phyloP scores from a whole-genome alignment of 73 alveolate genomes.

The Uronychia binucleata region DNA sequence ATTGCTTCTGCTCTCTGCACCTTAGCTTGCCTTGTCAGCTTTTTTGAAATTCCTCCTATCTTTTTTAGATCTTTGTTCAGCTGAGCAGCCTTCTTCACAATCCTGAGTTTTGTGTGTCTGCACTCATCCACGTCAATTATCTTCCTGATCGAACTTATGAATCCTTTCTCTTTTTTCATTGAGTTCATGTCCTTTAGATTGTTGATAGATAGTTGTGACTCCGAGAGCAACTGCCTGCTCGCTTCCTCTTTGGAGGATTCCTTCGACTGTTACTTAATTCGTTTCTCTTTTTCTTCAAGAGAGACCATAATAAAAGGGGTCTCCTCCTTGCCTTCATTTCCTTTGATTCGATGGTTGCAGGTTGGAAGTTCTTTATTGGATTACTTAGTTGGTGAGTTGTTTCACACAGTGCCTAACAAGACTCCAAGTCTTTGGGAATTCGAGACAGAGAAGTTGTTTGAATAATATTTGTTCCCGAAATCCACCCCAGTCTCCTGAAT shows the following conservation, averaged over 20 bases:
- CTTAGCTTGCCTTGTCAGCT: neutral
- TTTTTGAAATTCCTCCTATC: neutral
- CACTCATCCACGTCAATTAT: neutral
- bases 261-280: neutral
- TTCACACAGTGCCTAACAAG: neutral
- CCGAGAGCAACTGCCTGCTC: too few relatives aligned
- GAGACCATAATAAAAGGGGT: neutral
- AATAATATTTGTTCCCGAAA: neutral
- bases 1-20: neutral
- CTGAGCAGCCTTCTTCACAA: neutral
- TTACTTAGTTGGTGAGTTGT: too few relatives aligned
- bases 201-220: too few relatives aligned
- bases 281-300: neutral
- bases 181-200: neutral
- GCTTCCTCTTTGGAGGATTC: neutral
- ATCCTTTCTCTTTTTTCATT: neutral
- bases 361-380: too few relatives aligned
- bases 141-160: neutral
- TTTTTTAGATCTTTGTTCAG: neutral
- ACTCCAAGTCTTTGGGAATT: neutral
- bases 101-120: neutral
- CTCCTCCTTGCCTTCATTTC: neutral
- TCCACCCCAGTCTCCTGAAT: neutral
- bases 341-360: too few relatives aligned
- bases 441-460: neutral